Percentiles rank a stretch among this genome's conserved stretches.
These are phyloP conservation scores for Pseudomonodictys pantanalensis DNA, from an alignment of 495 filamentous ascomycete genomes.

Conservation along the genomic window DNA sequence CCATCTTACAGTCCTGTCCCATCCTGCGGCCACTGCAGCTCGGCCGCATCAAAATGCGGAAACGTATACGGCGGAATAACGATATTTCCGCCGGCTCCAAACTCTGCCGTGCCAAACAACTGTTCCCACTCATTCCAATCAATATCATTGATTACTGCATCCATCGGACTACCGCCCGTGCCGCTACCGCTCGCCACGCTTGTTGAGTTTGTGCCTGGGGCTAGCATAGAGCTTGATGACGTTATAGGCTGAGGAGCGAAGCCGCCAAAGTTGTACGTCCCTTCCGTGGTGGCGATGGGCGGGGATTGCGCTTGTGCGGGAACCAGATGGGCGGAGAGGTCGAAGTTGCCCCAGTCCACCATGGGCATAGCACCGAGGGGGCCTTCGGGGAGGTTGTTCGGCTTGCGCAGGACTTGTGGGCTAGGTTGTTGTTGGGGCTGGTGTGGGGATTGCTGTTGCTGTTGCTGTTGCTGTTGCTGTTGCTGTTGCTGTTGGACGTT, in stretches of 20 bases:
- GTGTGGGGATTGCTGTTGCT: not conserved
- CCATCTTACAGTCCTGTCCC: not conserved
- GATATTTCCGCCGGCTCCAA: slow-evolving; percentile 16
- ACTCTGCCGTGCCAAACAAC: slow-evolving; percentile 22
- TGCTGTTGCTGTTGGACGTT: not conserved
- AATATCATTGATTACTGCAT: slow-evolving; percentile 29
- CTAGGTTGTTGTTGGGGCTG: not conserved
- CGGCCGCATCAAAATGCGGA: slow-evolving; percentile 11
- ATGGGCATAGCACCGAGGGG: not conserved
- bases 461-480: not conserved
- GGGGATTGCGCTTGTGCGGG: not conserved
- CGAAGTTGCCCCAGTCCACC: not conserved
- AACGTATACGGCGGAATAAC: slow-evolving; percentile 31
- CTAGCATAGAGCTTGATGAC: not conserved
- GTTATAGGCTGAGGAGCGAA: not conserved
- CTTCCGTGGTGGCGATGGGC: not conserved
- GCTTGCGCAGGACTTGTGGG: not conserved
- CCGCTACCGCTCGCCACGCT: not conserved
- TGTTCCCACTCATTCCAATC: slow-evolving; percentile 36
- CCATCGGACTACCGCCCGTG: slow-evolving; percentile 21
- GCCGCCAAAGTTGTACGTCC: not conserved
- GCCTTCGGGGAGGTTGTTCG: not conserved
- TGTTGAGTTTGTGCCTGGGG: not conserved
- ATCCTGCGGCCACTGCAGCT: slow-evolving; percentile 17
- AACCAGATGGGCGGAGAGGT: too few relatives aligned